Evolutionary conservation across 2,329 filamentous ascomycete genomes (phyloP).

Genomic region (Colletotrichum echinochloae): DNA sequence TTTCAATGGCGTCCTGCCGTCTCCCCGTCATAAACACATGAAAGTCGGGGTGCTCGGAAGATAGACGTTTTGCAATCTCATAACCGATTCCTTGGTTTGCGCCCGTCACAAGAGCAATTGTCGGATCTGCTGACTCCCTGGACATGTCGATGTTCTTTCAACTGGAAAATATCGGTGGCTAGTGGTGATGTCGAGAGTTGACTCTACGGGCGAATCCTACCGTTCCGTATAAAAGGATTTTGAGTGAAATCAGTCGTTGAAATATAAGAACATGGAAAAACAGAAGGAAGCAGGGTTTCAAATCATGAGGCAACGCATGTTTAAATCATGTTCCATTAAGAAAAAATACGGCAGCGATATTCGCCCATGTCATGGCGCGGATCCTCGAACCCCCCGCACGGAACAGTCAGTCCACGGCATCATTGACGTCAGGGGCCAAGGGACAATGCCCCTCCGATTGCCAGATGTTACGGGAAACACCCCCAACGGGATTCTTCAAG

Average conservation of each 20-base stretch:
- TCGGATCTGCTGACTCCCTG: not conserved
- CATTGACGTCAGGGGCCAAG: not conserved
- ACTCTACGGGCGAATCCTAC: not conserved
- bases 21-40: conserved; percentile 32
- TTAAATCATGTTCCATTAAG: not conserved
- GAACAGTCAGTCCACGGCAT: too few species aligned
- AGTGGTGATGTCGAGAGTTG: not conserved
- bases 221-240: not conserved
- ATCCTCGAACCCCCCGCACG: not conserved
- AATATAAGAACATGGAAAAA: not conserved
- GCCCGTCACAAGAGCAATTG: conserved; percentile 29
- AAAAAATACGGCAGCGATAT: too few species aligned
- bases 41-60: conserved; percentile 21
- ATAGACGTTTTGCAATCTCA: conserved; percentile 30
- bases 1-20: conserved; percentile 25
- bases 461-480: too few species aligned
- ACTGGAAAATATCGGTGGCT: too few species aligned
- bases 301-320: not conserved
- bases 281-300: too few species aligned
- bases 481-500: not conserved
- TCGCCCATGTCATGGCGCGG: not conserved
- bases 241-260: too few species aligned
- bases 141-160: conserved; percentile 7
- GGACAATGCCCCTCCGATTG: not conserved
- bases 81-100: conserved; percentile 40